phyloP scores from a whole-genome alignment of 2,329 filamentous ascomycete genomes.

The Xylaria sp. region DNA sequence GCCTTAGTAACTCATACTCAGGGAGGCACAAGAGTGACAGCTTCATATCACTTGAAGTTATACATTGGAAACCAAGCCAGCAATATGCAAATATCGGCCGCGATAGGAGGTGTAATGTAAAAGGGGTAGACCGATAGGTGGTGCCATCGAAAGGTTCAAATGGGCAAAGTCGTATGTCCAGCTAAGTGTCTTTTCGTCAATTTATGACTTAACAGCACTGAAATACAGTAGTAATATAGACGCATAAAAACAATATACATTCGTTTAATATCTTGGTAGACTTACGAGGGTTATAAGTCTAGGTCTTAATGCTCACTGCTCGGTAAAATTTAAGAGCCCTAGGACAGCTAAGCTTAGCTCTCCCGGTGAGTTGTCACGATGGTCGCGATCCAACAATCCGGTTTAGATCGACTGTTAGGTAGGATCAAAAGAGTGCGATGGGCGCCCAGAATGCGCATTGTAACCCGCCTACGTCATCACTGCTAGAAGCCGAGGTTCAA shows the following conservation, averaged over 20 bases:
- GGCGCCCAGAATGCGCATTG: slow-evolving; percentile 6
- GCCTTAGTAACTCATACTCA: neutral
- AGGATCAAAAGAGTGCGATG: neutral
- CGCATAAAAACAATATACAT: neutral
- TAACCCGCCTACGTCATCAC: slow-evolving; percentile 31
- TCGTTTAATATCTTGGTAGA: neutral
- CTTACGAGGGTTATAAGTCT: neutral
- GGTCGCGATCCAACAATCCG: neutral
- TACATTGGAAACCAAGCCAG: neutral
- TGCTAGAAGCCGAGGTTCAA: slow-evolving; percentile 14
- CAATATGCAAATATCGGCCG: neutral
- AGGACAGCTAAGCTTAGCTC: neutral
- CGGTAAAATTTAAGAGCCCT: neutral
- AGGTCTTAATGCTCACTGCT: neutral
- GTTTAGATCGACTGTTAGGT: slow-evolving; percentile 16
- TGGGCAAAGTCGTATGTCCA: neutral
- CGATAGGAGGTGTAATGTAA: neutral
- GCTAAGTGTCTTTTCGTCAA: neutral
- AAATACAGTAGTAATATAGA: neutral
- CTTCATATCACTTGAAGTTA: neutral
- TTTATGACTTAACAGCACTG: neutral
- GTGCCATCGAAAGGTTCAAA: neutral
- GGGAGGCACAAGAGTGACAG: neutral
- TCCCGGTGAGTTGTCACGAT: slow-evolving; percentile 1
- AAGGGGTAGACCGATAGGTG: neutral